phyloP scores from a whole-genome alignment of 2,329 filamentous ascomycete species.

The Alternaria brassicae region DNA sequence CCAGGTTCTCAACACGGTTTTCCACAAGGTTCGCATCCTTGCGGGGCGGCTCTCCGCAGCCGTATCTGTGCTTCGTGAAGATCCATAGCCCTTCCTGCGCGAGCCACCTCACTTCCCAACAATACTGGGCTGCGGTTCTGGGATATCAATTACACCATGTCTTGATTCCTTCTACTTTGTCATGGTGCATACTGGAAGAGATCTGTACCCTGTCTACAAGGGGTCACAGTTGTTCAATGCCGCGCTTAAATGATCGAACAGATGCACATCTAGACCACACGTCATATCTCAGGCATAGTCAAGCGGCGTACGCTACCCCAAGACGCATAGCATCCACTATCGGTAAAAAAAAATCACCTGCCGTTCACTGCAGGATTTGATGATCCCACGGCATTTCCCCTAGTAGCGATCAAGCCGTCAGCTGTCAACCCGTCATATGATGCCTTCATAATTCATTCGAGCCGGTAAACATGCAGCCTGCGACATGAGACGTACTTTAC shows the following conservation, averaged over 20 bases:
- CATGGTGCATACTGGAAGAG: neutral
- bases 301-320: neutral
- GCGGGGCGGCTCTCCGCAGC: conserved; percentile 5
- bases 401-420: neutral
- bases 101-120: neutral
- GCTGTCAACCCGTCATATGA: neutral
- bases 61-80: neutral
- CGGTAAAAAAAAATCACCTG: neutral
- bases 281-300: neutral
- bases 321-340: neutral
- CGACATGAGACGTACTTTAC: neutral
- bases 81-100: neutral
- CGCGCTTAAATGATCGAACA: neutral
- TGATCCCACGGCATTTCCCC: neutral
- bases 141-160: conserved; percentile 1
- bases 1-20: neutral
- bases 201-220: neutral
- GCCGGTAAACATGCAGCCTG: neutral
- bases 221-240: neutral
- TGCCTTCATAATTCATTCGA: neutral
- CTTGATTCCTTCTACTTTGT: neutral
- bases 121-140: neutral
- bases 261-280: neutral
- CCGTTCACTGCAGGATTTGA: neutral
- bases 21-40: neutral